Percentiles rank a stretch among this genome's conserved stretches.
phyloP scores from a whole-genome alignment of 1,284 basidiomycete genomes.

The Taiwanofungus camphoratus region DNA sequence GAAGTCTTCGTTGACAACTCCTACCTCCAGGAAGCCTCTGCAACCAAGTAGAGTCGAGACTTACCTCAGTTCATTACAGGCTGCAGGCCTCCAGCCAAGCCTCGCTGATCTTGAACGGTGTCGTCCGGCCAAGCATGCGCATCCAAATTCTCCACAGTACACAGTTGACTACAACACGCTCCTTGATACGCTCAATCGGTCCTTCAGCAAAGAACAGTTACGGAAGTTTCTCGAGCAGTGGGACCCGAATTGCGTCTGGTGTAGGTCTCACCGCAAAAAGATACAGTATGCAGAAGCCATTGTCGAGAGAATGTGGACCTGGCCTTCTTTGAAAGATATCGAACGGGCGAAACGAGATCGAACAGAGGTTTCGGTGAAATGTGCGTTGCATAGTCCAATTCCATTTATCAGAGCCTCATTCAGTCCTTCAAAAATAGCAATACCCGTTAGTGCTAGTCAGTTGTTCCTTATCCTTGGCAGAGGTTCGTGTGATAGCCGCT shows the following conservation, averaged over 20 bases:
- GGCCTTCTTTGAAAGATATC: slow-evolving; percentile 54
- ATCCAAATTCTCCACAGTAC: slow-evolving; percentile 40
- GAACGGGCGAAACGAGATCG: slow-evolving; percentile 44
- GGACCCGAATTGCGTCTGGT: slow-evolving; percentile 31
- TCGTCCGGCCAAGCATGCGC: slow-evolving; percentile 35
- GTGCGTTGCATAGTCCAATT: slow-evolving; percentile 33
- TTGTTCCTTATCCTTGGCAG: slow-evolving; percentile 69
- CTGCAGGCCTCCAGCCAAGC: slow-evolving; percentile 38
- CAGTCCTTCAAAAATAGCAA: slow-evolving; percentile 42
- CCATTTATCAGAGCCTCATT: neutral
- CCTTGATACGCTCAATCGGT: slow-evolving; percentile 46
- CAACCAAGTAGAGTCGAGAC: slow-evolving; percentile 1
- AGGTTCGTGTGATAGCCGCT: slow-evolving; percentile 35
- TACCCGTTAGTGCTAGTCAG: slow-evolving; percentile 50
- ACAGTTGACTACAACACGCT: slow-evolving; percentile 46
- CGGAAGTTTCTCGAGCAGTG: slow-evolving; percentile 46
- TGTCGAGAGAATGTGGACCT: slow-evolving; percentile 60
- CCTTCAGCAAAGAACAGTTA: slow-evolving; percentile 61
- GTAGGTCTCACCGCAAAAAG: slow-evolving; percentile 34
- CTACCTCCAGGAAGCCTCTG: no score
- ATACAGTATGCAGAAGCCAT: slow-evolving; percentile 48
- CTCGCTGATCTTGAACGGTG: slow-evolving; percentile 52
- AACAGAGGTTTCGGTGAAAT: slow-evolving; percentile 43
- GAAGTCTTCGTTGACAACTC: no score
- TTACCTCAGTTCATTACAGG: slow-evolving; percentile 45